Evolutionary conservation across 305 asterid species (phyloP).

Genomic region (Solanum hybrid): DNA sequence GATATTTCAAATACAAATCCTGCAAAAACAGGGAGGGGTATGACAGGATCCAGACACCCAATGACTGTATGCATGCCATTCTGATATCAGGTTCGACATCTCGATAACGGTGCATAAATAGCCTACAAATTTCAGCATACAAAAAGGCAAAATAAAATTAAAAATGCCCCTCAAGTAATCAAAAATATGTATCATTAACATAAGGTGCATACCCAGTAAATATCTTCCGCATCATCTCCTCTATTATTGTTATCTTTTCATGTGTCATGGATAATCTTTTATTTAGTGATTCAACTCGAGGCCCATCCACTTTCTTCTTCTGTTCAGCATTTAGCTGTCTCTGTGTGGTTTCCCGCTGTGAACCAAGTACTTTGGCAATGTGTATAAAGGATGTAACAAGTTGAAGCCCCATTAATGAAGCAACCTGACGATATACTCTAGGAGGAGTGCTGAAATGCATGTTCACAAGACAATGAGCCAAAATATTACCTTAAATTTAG

Average conservation of each 20-base stretch:
- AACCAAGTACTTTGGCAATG: conserved; percentile 76
- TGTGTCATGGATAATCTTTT: conserved; percentile 69
- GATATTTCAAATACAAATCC: conserved; percentile 91
- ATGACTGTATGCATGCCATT: conserved; percentile 83
- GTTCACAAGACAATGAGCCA: conserved; percentile 18
- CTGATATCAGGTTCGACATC: conserved; percentile 93
- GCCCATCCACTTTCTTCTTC: conserved; percentile 68
- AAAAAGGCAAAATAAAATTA: not conserved
- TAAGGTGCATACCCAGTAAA: conserved; percentile 64
- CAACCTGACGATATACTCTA: conserved; percentile 82
- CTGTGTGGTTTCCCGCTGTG: conserved; percentile 89
- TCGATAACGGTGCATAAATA: conserved; percentile 93
- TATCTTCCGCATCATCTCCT: conserved; percentile 90
- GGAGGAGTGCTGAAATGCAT: conserved; percentile 83
- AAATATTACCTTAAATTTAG: conserved; percentile 4
- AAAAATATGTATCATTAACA: conserved; percentile 1
- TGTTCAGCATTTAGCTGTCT: conserved; percentile 93
- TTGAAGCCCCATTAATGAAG: conserved; percentile 93
- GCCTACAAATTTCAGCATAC: conserved; percentile 37
- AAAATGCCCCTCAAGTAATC: not conserved
- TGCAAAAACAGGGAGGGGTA: conserved; percentile 93
- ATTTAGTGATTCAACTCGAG: conserved; percentile 83
- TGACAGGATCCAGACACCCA: conserved; percentile 89
- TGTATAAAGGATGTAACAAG: conserved; percentile 93
- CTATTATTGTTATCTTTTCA: conserved; percentile 74